A percentile compares a stretch with the other conserved stretches of the same genome.
Evolutionary conservation across 768 basidiomycete species (phyloP).

Genomic region (Lentinula lateritia): DNA sequence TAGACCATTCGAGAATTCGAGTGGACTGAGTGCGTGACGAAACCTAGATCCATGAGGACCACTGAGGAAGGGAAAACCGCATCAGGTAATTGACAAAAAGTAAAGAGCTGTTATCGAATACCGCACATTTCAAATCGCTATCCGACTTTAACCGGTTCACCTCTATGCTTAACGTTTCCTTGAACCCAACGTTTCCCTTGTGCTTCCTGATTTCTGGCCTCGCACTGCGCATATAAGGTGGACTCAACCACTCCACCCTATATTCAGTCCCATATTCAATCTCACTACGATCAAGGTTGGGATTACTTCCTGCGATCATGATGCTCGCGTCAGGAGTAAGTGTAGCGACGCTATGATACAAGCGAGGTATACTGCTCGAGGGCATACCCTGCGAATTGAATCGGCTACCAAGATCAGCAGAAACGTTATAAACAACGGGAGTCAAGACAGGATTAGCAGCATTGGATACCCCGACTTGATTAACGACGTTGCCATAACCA

Average conservation of each 20-base stretch:
- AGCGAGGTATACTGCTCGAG: slow-evolving; percentile 59
- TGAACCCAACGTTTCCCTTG: slow-evolving; percentile 37
- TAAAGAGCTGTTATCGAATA: background rate
- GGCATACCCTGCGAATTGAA: slow-evolving; percentile 58
- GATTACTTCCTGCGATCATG: slow-evolving; percentile 82
- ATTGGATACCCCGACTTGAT: slow-evolving; percentile 71
- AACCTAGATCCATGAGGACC: slow-evolving; percentile 77
- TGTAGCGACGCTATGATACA: slow-evolving; percentile 84
- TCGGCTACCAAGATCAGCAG: slow-evolving; percentile 45
- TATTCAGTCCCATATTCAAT: slow-evolving; percentile 79
- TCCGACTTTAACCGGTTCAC: slow-evolving; percentile 32
- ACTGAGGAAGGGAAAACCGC: slow-evolving; percentile 32
- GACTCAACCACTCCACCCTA: slow-evolving; percentile 79
- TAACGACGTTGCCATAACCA: slow-evolving; percentile 69
- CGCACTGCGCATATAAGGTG: slow-evolving; percentile 66
- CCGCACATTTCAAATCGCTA: slow-evolving; percentile 46
- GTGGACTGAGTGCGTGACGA: slow-evolving; percentile 71
- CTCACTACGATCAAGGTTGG: slow-evolving; percentile 75
- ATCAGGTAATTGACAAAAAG: background rate
- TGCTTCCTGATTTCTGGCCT: slow-evolving; percentile 46
- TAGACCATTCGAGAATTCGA: slow-evolving; percentile 75
- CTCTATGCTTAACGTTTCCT: slow-evolving; percentile 38
- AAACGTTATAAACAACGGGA: slow-evolving; percentile 66
- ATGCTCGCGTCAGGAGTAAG: slow-evolving; percentile 66
- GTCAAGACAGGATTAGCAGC: slow-evolving; percentile 67